Evolutionary conservation across 148 eudicot genomes (phyloP).

Genomic region (Agrostemma githago): DNA sequence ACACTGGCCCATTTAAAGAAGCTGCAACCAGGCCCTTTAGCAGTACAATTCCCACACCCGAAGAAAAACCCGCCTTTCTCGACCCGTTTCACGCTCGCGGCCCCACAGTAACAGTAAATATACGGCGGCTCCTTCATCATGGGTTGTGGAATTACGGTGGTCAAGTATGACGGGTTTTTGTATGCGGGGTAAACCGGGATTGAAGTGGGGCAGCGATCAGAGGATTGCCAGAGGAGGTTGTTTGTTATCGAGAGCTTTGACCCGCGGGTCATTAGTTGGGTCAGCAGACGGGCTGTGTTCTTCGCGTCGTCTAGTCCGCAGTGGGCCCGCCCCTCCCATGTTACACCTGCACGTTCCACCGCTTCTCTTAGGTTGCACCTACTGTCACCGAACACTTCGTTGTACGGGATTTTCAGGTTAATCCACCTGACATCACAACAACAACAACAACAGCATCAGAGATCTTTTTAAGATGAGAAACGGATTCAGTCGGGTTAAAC

Average conservation of each 20-base stretch:
- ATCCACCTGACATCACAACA: conserved; percentile 62
- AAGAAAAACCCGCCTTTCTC: conserved; percentile 67
- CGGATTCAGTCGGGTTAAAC: not conserved
- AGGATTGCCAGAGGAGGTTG: conserved; percentile 38
- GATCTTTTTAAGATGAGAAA: no score
- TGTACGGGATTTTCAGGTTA: conserved; percentile 69
- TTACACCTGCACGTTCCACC: conserved; percentile 73
- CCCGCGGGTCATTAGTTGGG: conserved; percentile 60
- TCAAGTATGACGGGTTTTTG: conserved; percentile 15
- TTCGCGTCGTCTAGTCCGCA: conserved; percentile 94
- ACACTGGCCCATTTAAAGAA: conserved; percentile 41
- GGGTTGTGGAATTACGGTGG: conserved; percentile 26
- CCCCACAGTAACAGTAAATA: conserved; percentile 63
- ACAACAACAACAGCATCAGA: not conserved
- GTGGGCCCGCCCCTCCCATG: conserved; percentile 93
- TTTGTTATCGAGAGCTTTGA: conserved; percentile 67
- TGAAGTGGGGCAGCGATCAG: conserved; percentile 27
- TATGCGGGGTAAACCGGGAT: conserved; percentile 22
- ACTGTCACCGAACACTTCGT: conserved; percentile 46
- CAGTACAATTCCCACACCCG: conserved; percentile 86
- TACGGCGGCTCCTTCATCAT: conserved; percentile 25
- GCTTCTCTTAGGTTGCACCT: conserved; percentile 83
- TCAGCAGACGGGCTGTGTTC: conserved; percentile 75
- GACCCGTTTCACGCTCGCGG: conserved; percentile 49
- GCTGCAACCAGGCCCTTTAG: conserved; percentile 68